Base-by-base conservation (phyloP, 169 alveolate genomes). In the Sarcocystis neurona region DNA sequence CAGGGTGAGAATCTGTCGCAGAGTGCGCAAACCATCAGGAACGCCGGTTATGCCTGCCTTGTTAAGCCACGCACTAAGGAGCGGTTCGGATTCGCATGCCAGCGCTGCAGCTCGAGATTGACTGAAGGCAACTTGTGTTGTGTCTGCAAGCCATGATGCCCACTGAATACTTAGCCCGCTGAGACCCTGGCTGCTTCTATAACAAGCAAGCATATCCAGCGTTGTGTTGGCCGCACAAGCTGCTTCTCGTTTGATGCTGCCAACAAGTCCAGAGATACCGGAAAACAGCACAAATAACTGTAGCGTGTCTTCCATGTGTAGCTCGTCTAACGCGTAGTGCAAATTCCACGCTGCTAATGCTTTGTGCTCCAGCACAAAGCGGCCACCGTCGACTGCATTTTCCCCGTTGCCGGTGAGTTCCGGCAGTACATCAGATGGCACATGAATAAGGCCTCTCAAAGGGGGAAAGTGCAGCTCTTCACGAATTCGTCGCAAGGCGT, bases 181-280 rank as follows among this genome's bases (percentile, higher is more conserved):
- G 5, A 94, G 75, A 20, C 94, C 94, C 39, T 60, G 60, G 12
- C 47, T 66, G 80, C 92, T 47, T 75, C 96, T 88, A 79, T 89
- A 85, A 27, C 70, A 89, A 50, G 94, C 93, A 8, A 92, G 90
- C 15, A 90, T 84, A 75, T 93, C 95, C 20, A 92, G 77, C 46
- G 58, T 82, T 20, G 93, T 56, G 41, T 93, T 92, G 39, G 94
- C 95, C 30, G 95, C 95, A 34, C 94, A 80, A 79, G 92, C 84
- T 4, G 87, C 79, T 0, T 93, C 80, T 34, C 87, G 94, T 5
- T 92, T 93, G 70, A 44, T 85, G 77, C 90, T 92, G 37, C 95
- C 95, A 15, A 91, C 60, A 0, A 93, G 82, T 4, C 90, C 44
- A 10, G 95, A 84, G 5, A 93, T 85, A 6, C 94, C 84, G 32